Evolutionary conservation across 768 basidiomycete species (phyloP), one percentile per base, ranked within the genome.

Genomic region (Wakefieldia striispora): DNA sequence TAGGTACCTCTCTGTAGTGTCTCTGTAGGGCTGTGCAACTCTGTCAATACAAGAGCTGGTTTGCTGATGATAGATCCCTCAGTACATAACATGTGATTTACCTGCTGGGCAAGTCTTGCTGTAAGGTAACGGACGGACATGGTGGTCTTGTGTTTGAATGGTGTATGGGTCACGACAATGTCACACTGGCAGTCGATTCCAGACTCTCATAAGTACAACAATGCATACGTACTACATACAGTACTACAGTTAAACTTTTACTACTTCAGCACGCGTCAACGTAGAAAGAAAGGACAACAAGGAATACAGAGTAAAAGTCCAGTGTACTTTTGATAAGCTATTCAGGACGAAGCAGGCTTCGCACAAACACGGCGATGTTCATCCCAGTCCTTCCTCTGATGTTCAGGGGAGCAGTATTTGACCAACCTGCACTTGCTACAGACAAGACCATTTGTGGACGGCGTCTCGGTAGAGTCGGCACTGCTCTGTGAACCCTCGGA

Each of bases 371-470:
- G 73, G 50, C 79, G 75, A 66, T 89, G 87, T 65, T 89, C 87
- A 20, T 83, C 81, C 87, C 87, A 89, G 55, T 89, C 87, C 62
- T 79, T 80, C 63, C 73, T 76, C 70, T 89, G 87, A 61, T 88
- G 86, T 57, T 86, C 82, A 13, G 79, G 70, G 40, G 83, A 86
- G 60, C 87, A 89, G 58, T 89, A 89, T 67, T 81, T 85, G 59
- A 89, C 86, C 45, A 89, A 73, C 64, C 80, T 82, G 71, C 87
- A 89, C 65, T 84, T 84, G 69, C 87, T 86, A 66, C 87, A 89
- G 24, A 81, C 73, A 60, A 83, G 81, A 24, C 84, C 84, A 58
- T 54, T 50, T 63, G 59, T 67, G 46, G 56, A 73, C 41, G 65
- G 48, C 27, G 49, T 36, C 16, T 66, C 58, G 34, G 59, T 40